Evolutionary conservation across 2,329 filamentous ascomycete species (phyloP).

Genomic region (Hypomyces perniciosus): DNA sequence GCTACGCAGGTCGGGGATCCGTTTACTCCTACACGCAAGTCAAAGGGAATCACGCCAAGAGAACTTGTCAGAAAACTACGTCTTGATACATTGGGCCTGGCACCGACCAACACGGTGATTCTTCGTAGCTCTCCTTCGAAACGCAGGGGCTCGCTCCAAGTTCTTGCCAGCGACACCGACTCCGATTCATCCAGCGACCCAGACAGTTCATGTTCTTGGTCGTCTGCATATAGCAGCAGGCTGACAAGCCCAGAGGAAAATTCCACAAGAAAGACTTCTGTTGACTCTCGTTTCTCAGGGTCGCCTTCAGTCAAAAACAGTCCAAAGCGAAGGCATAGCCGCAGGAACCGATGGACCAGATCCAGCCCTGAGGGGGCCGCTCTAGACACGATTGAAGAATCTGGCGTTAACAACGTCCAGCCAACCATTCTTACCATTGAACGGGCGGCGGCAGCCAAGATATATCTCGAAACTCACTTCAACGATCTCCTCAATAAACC

Average conservation of each 20-base stretch:
- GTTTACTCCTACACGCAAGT: slow-evolving; percentile 9
- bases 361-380: slow-evolving; percentile 30
- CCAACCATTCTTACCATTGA: slow-evolving; percentile 60
- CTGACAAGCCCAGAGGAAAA: slow-evolving; percentile 19
- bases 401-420: slow-evolving; percentile 18
- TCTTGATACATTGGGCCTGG: slow-evolving; percentile 19
- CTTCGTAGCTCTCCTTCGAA: slow-evolving; percentile 18
- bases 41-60: slow-evolving; percentile 18
- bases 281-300: slow-evolving; percentile 25
- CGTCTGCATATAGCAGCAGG: slow-evolving; percentile 23
- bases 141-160: slow-evolving; percentile 23
- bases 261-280: slow-evolving; percentile 29
- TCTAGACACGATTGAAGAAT: slow-evolving; percentile 31
- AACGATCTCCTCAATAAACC: slow-evolving; percentile 57
- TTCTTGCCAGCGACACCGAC: slow-evolving; percentile 13
- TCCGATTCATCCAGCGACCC: slow-evolving; percentile 17
- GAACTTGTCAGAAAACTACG: slow-evolving; percentile 23
- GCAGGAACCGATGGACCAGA: slow-evolving; percentile 30
- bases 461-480: slow-evolving; percentile 81
- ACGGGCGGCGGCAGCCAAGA: slow-evolving; percentile 70
- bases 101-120: slow-evolving; percentile 25
- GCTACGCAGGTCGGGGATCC: not conserved
- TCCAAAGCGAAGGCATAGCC: slow-evolving; percentile 21
- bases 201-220: slow-evolving; percentile 20
- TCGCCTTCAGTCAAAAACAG: slow-evolving; percentile 17